Conservation (phyloP, 306 rosid genomes). For the Abrus precatorius region DNA sequence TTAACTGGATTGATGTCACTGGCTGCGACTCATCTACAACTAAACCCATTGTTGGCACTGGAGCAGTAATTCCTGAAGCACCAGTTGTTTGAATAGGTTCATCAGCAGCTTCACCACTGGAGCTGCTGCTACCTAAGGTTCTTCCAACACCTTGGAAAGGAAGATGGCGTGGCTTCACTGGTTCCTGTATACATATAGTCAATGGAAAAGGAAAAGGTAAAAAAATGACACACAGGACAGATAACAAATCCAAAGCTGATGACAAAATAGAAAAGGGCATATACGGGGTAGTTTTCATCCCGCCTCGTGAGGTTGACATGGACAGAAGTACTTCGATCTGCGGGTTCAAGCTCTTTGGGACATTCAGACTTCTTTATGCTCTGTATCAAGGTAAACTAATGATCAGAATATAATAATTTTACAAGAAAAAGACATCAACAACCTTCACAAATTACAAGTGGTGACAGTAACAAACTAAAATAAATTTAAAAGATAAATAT, state of each 20-base stretch:
- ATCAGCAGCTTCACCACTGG: constrained; percentile 47
- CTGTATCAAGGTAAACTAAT: constrained; percentile 58
- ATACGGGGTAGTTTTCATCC: constrained; percentile 86
- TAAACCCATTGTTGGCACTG: constrained; percentile 72
- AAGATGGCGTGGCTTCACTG: constrained; percentile 57
- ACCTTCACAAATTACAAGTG: not conserved
- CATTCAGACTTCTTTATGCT: constrained; percentile 90
- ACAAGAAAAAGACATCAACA: not conserved
- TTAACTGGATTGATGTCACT: constrained; percentile 85
- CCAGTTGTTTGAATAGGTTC: constrained; percentile 52
- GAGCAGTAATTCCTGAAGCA: constrained; percentile 57
- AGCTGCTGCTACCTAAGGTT: constrained; percentile 73
- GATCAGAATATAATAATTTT: constrained; percentile 34
- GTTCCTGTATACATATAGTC: constrained; percentile 66
- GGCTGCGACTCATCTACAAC: constrained; percentile 78
- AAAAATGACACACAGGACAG: not conserved
- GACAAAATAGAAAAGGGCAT: constrained; percentile 40
- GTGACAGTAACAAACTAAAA: constrained; percentile 27
- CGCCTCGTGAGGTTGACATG: constrained; percentile 69
- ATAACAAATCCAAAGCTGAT: constrained; percentile 17
- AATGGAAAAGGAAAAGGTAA: not conserved
- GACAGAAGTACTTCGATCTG: constrained; percentile 68
- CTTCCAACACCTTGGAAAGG: constrained; percentile 91
- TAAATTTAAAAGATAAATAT: not conserved
- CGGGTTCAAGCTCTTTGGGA: constrained; percentile 87